Evolutionary conservation across 257 asterid genomes (phyloP).

Genomic region (Gardenia jasminoides): DNA sequence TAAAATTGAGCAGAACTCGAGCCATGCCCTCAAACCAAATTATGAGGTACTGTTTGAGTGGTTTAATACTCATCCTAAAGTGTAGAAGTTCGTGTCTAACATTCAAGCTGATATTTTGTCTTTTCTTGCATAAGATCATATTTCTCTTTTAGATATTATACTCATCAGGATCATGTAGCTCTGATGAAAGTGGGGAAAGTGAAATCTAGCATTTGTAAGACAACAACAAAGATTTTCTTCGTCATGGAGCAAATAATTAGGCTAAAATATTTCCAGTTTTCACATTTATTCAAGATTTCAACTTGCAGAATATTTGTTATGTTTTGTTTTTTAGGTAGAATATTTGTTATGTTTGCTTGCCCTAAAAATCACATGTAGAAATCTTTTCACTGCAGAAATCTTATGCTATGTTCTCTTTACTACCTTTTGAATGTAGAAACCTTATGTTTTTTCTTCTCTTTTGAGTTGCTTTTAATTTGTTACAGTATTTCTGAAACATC

Average conservation of each 20-base stretch:
- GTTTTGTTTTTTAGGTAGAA: too few species aligned
- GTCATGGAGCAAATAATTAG: background rate
- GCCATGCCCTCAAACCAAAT: constrained; percentile 86
- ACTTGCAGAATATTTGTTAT: too few species aligned
- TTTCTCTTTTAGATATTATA: constrained; percentile 10
- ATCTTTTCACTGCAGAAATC: too few species aligned
- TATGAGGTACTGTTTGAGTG: constrained; percentile 85
- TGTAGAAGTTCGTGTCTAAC: constrained; percentile 69
- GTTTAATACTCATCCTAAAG: constrained; percentile 91
- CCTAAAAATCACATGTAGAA: too few species aligned
- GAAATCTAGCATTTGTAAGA: background rate
- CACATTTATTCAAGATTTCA: too few species aligned
- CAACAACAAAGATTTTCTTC: background rate
- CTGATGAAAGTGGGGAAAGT: background rate
- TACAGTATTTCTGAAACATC: too few species aligned
- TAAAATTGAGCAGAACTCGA: constrained; percentile 72
- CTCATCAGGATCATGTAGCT: background rate
- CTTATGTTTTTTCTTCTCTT: too few species aligned
- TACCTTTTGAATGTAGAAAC: too few species aligned
- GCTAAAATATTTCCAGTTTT: background rate
- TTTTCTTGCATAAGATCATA: constrained; percentile 74
- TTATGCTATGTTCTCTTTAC: too few species aligned
- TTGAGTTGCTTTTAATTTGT: too few species aligned
- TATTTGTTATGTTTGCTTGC: too few species aligned
- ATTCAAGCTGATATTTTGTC: constrained; percentile 78